Conservation (phyloP, 495 filamentous ascomycete species). For the Cladorrhinum samala region DNA sequence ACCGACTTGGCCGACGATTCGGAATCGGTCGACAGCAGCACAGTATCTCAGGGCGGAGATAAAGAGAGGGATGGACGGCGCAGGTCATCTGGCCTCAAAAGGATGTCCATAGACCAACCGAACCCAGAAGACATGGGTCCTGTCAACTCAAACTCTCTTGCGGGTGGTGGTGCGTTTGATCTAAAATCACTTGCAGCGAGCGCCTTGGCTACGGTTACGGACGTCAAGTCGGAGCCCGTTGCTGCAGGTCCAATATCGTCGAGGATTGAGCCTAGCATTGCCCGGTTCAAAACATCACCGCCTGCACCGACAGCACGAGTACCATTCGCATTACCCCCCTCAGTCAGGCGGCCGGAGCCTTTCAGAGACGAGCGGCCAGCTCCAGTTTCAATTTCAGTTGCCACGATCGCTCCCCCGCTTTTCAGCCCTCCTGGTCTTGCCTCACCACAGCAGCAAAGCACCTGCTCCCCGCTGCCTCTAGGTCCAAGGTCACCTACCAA, state of each 20-base stretch:
- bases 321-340: slow-evolving; percentile 17
- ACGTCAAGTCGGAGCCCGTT: slow-evolving; percentile 19
- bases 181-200: slow-evolving; percentile 38
- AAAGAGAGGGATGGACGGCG: slow-evolving; percentile 12
- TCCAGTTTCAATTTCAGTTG: slow-evolving; percentile 1
- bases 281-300: slow-evolving; percentile 13
- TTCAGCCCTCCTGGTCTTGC: slow-evolving; percentile 17
- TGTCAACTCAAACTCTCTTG: too few relatives aligned
- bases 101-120: slow-evolving; percentile 9
- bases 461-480: slow-evolving; percentile 20
- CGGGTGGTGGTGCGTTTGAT: slow-evolving; percentile 26
- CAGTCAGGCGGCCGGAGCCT: slow-evolving; percentile 12
- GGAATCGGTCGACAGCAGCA: slow-evolving; percentile 2
- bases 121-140: slow-evolving; percentile 15
- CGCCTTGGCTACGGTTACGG: slow-evolving; percentile 28
- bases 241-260: slow-evolving; percentile 23
- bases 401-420: neutral
- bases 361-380: slow-evolving; percentile 16
- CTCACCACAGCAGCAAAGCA: slow-evolving; percentile 24
- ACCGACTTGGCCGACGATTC: slow-evolving; percentile 5
- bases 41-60: slow-evolving; percentile 2
- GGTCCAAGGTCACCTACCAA: slow-evolving; percentile 26
- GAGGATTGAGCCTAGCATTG: slow-evolving; percentile 22
- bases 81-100: slow-evolving; percentile 8
- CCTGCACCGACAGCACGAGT: slow-evolving; percentile 12